Evolutionary conservation across 2,329 filamentous ascomycete genomes (phyloP), one percentile per base, ranked within the genome.

Genomic region (Rugonectria rugulosa): DNA sequence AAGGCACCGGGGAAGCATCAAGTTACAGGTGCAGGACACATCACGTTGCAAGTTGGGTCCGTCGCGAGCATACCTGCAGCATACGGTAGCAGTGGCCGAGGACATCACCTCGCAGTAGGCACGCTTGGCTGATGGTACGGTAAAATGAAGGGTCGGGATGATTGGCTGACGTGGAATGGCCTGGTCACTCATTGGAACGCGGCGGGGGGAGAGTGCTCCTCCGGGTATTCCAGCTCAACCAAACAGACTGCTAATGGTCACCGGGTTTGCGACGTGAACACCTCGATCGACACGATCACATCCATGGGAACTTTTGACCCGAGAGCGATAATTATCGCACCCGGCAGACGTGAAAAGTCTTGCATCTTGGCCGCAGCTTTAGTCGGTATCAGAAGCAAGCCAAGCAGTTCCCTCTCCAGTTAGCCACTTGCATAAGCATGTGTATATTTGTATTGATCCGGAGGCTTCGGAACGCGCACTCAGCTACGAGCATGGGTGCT

Each of bases 1-100:
- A 56, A 44, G 23, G 52, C 38, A 21, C 47, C 65, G 65, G 63
- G 65, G 62, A 68, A 65, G 64, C 60, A 65, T 42, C 45, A 46
- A 34, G 55, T 53, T 68, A 63, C 58, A 68, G 61, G 45, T 50
- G 45, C 45, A 50, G 54, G 64, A 63, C 64, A 43, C 48, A 59
- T 63, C 60, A 61, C 38, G 12, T 52, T 63, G 56, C 49, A 57
- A 56, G 17, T 26, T 29, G 27, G 45, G 40, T 10, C 40, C 24
- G 42, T 42, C 34, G 38, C 21, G 40, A 43, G 46, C 34, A 42
- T 40, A 23, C 48, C 51, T 53, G 42, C 43, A 43, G 44, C 31
- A 31, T 15, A 26, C 9, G 27, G 20, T 12, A 29, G 26, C 26
- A 12, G 20, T 34, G 27, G 11, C 24, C 24, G 24, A 42, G 17